Percentiles rank a stretch among this genome's conserved stretches.
Evolutionary conservation across 768 basidiomycete species (phyloP).

Genomic region (Leucosporidium creatinivorum): DNA sequence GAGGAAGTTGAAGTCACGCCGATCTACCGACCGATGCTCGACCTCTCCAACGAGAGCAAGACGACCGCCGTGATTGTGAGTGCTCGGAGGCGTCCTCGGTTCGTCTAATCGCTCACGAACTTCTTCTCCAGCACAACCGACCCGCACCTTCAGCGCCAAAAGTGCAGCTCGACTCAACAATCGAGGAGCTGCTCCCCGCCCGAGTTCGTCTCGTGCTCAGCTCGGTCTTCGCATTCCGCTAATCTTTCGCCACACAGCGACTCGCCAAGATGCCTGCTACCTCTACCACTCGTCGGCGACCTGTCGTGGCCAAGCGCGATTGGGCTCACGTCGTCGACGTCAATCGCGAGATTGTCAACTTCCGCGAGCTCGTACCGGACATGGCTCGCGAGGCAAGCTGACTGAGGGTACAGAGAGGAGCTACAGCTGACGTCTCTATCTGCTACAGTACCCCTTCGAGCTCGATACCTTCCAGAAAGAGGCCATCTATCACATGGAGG

Average conservation of each 20-base stretch:
- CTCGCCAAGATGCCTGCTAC: slow-evolving; percentile 53
- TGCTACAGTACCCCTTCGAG: slow-evolving; percentile 85
- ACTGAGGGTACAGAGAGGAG: not conserved
- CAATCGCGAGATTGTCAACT: slow-evolving; percentile 79
- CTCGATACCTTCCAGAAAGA: slow-evolving; percentile 98
- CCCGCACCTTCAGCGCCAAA: not conserved
- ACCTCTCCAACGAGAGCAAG: slow-evolving; percentile 15
- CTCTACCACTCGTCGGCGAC: slow-evolving; percentile 41
- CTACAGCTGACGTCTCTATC: slow-evolving; percentile 5
- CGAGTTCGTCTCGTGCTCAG: slow-evolving; percentile 38
- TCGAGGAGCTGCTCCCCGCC: slow-evolving; percentile 68
- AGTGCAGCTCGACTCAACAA: slow-evolving; percentile 50
- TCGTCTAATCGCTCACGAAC: not conserved
- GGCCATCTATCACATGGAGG: slow-evolving; percentile 93
- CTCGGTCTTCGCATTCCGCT: not conserved
- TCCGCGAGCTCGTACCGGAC: slow-evolving; percentile 84
- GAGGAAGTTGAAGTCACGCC: slow-evolving; percentile 37
- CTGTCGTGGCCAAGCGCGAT: slow-evolving; percentile 67
- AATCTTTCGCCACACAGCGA: slow-evolving; percentile 44
- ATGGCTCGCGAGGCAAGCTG: slow-evolving; percentile 79
- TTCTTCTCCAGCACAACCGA: not conserved
- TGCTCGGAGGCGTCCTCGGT: too few species aligned
- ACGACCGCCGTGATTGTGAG: not conserved
- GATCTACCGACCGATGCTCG: slow-evolving; percentile 35
- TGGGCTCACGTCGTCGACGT: slow-evolving; percentile 98